Evolutionary conservation across 306 rosid genomes (phyloP).

Genomic region (Senna tora): DNA sequence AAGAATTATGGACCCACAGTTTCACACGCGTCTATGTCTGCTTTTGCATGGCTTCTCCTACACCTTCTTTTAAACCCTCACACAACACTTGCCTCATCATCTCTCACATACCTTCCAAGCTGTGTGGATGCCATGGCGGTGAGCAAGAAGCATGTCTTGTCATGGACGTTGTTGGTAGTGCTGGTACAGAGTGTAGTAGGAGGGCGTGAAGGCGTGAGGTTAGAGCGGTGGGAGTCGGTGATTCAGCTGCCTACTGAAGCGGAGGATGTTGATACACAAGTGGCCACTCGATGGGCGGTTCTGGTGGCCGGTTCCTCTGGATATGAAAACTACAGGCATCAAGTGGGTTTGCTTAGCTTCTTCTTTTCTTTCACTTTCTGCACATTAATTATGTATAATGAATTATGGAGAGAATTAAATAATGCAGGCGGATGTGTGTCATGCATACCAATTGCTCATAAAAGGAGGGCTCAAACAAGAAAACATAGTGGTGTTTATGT

Average conservation of each 20-base stretch:
- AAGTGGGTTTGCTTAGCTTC: conserved; percentile 44
- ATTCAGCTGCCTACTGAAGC: conserved; percentile 37
- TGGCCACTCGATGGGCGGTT: conserved; percentile 81
- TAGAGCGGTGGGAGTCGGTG: conserved; percentile 34
- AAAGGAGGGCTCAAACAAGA: conserved; percentile 86
- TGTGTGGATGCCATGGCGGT: conserved; percentile 8
- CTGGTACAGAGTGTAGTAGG: neutral
- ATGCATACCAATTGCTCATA: conserved; percentile 80
- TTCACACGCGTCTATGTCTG: neutral
- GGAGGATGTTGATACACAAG: conserved; percentile 1
- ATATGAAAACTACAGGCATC: conserved; percentile 90
- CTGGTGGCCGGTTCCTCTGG: conserved; percentile 92
- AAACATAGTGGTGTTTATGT: conserved; percentile 95
- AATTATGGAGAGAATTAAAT: neutral
- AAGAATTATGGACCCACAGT: neutral
- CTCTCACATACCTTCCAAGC: too few relatives aligned
- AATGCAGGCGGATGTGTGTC: conserved; percentile 82
- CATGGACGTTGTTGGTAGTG: neutral
- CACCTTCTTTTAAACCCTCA: neutral
- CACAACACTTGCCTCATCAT: neutral
- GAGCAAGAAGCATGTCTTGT: neutral
- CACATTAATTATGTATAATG: too few relatives aligned
- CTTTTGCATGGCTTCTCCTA: conserved; percentile 12
- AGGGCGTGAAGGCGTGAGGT: conserved; percentile 23
- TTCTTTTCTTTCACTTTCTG: too few relatives aligned